These are phyloP conservation scores for Phytophthora cryptogea DNA, from an alignment of 352 stramenopile species.

Conservation along the genomic window DNA sequence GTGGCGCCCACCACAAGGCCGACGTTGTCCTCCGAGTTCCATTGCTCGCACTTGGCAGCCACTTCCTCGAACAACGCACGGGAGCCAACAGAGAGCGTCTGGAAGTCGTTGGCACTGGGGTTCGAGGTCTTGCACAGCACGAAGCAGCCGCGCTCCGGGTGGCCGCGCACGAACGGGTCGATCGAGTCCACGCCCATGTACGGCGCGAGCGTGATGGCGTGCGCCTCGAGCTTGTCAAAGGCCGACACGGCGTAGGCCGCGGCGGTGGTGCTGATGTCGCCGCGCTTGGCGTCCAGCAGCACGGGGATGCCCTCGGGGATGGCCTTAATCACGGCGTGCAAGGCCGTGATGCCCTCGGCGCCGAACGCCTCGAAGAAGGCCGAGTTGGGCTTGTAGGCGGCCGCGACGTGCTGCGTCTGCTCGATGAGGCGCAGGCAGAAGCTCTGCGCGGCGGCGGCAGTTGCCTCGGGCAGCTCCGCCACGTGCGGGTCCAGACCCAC, in stretches of 20 bases:
- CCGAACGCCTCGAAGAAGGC: conserved; percentile 98
- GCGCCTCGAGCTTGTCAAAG: conserved; percentile 93
- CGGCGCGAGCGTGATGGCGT: conserved; percentile 96
- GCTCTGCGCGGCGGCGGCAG: conserved; percentile 88
- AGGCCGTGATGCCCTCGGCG: conserved; percentile 84
- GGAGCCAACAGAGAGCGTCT: conserved; percentile 76
- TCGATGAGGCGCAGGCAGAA: conserved; percentile 97
- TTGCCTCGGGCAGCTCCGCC: conserved; percentile 74
- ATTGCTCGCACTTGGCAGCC: conserved; percentile 88
- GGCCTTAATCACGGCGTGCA: conserved; percentile 90
- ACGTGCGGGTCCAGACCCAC: conserved; percentile 98
- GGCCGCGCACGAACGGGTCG: conserved; percentile 93
- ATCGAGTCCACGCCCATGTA: conserved; percentile 99
- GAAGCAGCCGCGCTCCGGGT: conserved; percentile 93
- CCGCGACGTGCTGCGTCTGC: conserved; percentile 92
- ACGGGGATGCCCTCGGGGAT: conserved; percentile 94
- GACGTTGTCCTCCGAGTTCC: conserved; percentile 91
- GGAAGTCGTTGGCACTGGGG: conserved; percentile 95
- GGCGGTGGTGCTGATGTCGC: conserved; percentile 98
- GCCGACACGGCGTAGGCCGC: conserved; percentile 94
- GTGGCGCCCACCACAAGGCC: conserved; percentile 98
- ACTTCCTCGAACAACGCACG: conserved; percentile 90
- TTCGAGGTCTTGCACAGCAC: conserved; percentile 99
- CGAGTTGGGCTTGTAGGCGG: conserved; percentile 99
- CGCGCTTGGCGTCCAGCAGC: conserved; percentile 98